Percentiles rank a stretch among this genome's conserved stretches.
phyloP scores from a whole-genome alignment of 2,329 filamentous ascomycete genomes.

The Tothia fuscella region DNA sequence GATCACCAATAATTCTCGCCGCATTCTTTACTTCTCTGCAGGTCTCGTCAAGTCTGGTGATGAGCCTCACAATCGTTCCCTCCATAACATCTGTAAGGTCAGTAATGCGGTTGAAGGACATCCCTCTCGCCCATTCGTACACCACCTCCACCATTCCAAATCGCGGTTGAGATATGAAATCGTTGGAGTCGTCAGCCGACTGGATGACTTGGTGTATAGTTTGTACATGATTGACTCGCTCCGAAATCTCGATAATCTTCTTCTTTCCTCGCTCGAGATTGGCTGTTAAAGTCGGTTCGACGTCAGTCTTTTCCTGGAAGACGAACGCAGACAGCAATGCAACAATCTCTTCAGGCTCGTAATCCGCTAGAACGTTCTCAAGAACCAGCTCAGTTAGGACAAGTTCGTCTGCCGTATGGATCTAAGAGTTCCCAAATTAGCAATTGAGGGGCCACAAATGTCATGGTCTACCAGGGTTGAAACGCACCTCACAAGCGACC shows the following conservation, averaged over 20 bases:
- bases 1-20: slow-evolving; percentile 88
- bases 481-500: slow-evolving; percentile 70
- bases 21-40: slow-evolving; percentile 97
- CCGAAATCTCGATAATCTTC: slow-evolving; percentile 78
- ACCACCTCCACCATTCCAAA: slow-evolving; percentile 97
- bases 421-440: slow-evolving; percentile 31
- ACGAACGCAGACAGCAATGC: slow-evolving; percentile 89
- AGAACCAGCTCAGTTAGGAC: slow-evolving; percentile 93
- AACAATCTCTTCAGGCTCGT: slow-evolving; percentile 92
- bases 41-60: slow-evolving; percentile 87
- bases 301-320: slow-evolving; percentile 92
- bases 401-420: slow-evolving; percentile 92
- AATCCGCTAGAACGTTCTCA: slow-evolving; percentile 90
- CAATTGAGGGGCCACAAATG: too few species aligned
- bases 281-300: slow-evolving; percentile 66
- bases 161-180: slow-evolving; percentile 74
- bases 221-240: slow-evolving; percentile 86
- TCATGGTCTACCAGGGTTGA: too few species aligned
- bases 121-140: slow-evolving; percentile 94
- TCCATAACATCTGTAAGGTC: slow-evolving; percentile 92
- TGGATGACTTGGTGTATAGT: slow-evolving; percentile 86
- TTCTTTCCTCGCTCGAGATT: slow-evolving; percentile 71
- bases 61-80: slow-evolving; percentile 91
- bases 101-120: slow-evolving; percentile 97
- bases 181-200: slow-evolving; percentile 78